Evolutionary conservation across 2,329 filamentous ascomycete species (phyloP), one percentile per base, ranked within the genome.

Genomic region (Calycina herbarum): DNA sequence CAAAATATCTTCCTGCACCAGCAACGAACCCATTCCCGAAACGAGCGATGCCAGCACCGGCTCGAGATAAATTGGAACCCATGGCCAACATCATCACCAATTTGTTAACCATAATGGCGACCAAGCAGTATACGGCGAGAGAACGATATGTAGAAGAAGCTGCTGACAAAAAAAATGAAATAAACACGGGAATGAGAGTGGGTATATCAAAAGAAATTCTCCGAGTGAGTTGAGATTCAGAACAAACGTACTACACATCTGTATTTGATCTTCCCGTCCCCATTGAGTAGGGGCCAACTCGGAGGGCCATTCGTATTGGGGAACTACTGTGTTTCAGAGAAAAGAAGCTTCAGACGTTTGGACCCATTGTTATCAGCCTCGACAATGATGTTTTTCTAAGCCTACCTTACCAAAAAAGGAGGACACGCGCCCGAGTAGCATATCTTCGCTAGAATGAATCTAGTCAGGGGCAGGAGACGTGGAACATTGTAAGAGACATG

Each of bases 1-100:
- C 69, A 10, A 86, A 76, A 72, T 90, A 89, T 65, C 86, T 81
- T 5, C 76, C 80, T 2, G 85, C 77, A 17, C 82, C 84, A 7
- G 82, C 63, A 64, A 63, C 67, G 29, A 70, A 54, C 13, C 64
- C 64, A 60, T 58, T 65, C 5, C 51, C 66, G 24, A 66, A 66
- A 31, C 59, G 35, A 31, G 60, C 57, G 17, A 68, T 54, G 11
- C 70, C 70, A 15, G 33, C 31, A 45, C 67, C 64, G 33, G 66
- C 65, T 56, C 70, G 65, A 20, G 59, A 40, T 24, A 70, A 57
- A 35, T 70, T 70, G 7, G 66, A 31, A 63, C 70, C 70, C 11
- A 61, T 63, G 31, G 51, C 31, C 48, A 54, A 54, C 10, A 54
- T 13, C 20, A 54, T 54, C 11, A 27, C 20, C 24, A 54, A 20